Base-by-base conservation (phyloP, 1,139 yeast species). In the Pichiaceae sp. region DNA sequence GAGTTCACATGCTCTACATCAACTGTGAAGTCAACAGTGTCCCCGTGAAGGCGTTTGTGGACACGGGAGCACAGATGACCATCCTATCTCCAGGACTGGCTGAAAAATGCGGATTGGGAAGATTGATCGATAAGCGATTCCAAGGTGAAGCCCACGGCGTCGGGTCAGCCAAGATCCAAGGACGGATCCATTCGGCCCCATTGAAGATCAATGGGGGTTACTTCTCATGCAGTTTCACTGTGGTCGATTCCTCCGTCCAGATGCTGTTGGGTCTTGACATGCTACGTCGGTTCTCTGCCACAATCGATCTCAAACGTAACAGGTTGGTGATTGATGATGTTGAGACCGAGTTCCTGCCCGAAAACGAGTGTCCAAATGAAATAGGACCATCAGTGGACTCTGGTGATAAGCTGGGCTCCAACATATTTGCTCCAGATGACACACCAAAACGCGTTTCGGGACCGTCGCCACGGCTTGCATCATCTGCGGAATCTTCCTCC, bases 1-100 rank as follows among this genome's bases (percentile, higher is more conserved):
- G 45, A 23, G 93, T 91, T 3, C 74, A 75, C 30, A 87, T 93
- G 96, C 68, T 91, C 36, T 89, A 79, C 60, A 76, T 91, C 16
- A 69, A 79, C 39, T 69, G 87, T 37, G 77, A 75, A 43, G 81
- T 91, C 19, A 87, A 89, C 52, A 91, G 93, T 1, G 69, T 71
- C 35, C 75, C 78, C 18, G 83, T 87, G 7, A 85, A 85, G 56
- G 97, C 97, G 0, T 85, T 91, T 64, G 95, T 91, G 9, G 99
- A 91, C 56, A 78, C 96, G 0, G 98, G 99, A 2, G 98, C 99
- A 1, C 96, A 87, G 57, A 68, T 77, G 31, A 87, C 98, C 0
- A 80, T 89, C 35, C 81, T 80, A 56, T 77, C 87, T 17, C 83
- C 95, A 1, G 62, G 65, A 31, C 66, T 91, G 46, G 96, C 95